Evolutionary conservation across 495 filamentous ascomycete genomes (phyloP), one percentile per base, ranked within the genome.

Genomic region (Cladorrhinum samala): DNA sequence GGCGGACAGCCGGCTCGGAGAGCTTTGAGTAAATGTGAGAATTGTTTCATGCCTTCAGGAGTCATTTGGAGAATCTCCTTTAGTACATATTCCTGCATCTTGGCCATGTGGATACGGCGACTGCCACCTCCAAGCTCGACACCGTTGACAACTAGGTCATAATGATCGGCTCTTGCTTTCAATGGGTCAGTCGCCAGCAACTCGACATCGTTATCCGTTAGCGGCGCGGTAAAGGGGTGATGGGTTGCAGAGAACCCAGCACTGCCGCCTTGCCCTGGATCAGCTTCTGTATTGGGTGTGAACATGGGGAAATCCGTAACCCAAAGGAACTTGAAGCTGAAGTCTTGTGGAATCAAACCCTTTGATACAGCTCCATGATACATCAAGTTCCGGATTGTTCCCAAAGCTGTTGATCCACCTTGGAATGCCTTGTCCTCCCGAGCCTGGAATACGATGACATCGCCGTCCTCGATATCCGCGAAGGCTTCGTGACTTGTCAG

Each of bases 101-200:
- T 77, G 8, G 89, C 83, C 61, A 88, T 78, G 70, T 98, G 93
- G 52, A 97, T 96, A 76, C 93, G 89, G 9, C 87, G 80, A 67
- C 88, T 94, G 9, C 93, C 93, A 11, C 93, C 93, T 39, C 93
- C 93, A 23, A 98, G 78, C 68, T 98, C 93, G 13, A 96, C 82
- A 14, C 93, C 93, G 63, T 98, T 98, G 52, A 97, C 80, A 11
- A 98, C 93, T 14, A 98, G 78, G 62, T 98, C 93, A 66, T 95
- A 98, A 66, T 94, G 88, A 64, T 95, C 91, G 1, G 81, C 91
- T 36, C 76, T 78, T 0, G 79, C 91, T 52, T 78, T 69, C 9
- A 86, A 74, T 1, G 93, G 94, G 49, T 89, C 76, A 4, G 80
- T 83, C 17, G 78, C 68, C 9, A 96, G 80, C 1, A 91, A 64